Base-by-base conservation (phyloP, 768 basidiomycete genomes). In the Holtermanniella nyarrowii region DNA sequence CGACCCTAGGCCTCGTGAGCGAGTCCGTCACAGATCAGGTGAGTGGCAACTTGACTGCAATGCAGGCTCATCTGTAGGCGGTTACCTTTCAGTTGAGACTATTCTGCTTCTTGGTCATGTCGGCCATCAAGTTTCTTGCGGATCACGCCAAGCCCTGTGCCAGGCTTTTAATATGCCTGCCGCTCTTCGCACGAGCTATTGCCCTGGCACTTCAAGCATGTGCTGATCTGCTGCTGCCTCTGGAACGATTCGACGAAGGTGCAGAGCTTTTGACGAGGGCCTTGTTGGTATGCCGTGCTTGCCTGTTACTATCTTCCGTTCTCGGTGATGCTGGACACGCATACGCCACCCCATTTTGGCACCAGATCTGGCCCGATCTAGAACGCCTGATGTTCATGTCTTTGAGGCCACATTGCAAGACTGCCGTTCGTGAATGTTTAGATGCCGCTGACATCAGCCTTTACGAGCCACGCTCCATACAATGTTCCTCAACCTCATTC, bases 311-410 rank as follows among this genome's bases (percentile, higher is more conserved):
- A 7, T 16, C 16, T 37, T 37, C 7, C 31, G 16, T 7, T 16
- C 16, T 7, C 31, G 16, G 16, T 16, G 16, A 7, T 7, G 31
- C 31, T 7, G 16, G 31, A 16, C 7, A 7, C 31, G 10, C 7
- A 37, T 7, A 37, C 31, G 31, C 31, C 31, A 16, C 55, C 26
- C 44, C 37, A 2, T 50, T 66, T 18, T 66, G 65, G 65, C 44
- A 20, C 13, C 44, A 57, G 42, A 57, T 59, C 18, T 58, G 62
- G 56, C 58, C 65, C 10, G 65, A 66, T 49, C 60, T 55, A 56
- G 44, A 49, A 25, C 43, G 65, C 26, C 47, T 63, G 3, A 24
- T 66, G 14, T 48, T 53, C 3, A 31, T 66, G 3, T 60, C 62
- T 1, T 12, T 60, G 12, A 56, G 60, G 21, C 13, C 31, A 2